A percentile compares a stretch with the other conserved stretches of the same genome.
These are phyloP conservation scores for Microsporum canis DNA, from an alignment of 2,329 filamentous ascomycete genomes.

Conservation along the genomic window DNA sequence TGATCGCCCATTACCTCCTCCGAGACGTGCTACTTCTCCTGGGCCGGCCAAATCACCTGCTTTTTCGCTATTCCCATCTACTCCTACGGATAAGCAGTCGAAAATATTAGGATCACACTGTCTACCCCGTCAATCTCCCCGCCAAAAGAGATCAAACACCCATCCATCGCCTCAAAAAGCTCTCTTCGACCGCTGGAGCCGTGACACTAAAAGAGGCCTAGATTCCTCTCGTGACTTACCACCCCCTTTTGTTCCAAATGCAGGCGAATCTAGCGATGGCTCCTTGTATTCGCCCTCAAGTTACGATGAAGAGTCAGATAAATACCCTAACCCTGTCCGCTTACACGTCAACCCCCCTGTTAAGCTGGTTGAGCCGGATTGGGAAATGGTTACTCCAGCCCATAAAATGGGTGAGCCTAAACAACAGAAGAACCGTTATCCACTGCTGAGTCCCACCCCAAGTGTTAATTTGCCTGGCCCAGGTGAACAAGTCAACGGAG, in stretches of 20 bases:
- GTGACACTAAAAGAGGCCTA: not conserved
- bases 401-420: not conserved
- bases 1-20: slow-evolving; percentile 14
- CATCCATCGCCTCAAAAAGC: slow-evolving; percentile 8
- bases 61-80: slow-evolving; percentile 31
- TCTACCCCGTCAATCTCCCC: slow-evolving; percentile 19
- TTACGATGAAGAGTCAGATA: not conserved
- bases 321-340: slow-evolving; percentile 1
- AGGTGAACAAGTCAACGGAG: not conserved
- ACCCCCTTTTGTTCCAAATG: not conserved
- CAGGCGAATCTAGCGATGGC: not conserved
- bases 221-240: not conserved
- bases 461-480: not conserved
- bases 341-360: slow-evolving; percentile 9
- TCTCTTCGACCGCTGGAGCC: not conserved
- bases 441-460: not conserved
- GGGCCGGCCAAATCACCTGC: slow-evolving; percentile 25
- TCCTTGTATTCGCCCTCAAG: not conserved
- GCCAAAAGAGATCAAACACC: slow-evolving; percentile 17
- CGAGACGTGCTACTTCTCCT: slow-evolving; percentile 29
- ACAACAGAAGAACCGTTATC: not conserved
- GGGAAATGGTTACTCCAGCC: slow-evolving; percentile 15
- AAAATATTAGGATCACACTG: slow-evolving; percentile 17
- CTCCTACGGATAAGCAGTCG: slow-evolving; percentile 23
- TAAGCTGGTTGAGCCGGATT: slow-evolving; percentile 7